phyloP scores from a whole-genome alignment of 345 rosid genomes.

The Pistacia vera region DNA sequence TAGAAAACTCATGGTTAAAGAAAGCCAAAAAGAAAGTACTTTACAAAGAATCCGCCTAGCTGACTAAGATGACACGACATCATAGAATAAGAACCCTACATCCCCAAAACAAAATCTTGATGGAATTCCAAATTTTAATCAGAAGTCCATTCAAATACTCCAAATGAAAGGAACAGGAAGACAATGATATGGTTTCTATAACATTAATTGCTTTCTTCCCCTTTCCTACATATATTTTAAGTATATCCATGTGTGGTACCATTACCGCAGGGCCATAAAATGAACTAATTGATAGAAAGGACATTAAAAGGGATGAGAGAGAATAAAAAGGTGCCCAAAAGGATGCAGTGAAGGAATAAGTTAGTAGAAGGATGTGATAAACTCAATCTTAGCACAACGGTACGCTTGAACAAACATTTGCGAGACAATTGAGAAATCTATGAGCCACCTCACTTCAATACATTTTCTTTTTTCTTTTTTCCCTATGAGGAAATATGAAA shows the following conservation, averaged over 20 bases:
- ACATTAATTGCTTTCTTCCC: neutral
- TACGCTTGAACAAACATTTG: neutral
- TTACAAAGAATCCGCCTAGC: constrained; percentile 1
- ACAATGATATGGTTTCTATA: neutral
- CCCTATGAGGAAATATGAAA: too few species aligned
- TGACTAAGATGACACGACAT: neutral
- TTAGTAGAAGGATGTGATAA: neutral
- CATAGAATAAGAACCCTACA: neutral
- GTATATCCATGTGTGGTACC: neutral
- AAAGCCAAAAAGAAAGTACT: neutral
- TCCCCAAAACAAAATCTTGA: neutral
- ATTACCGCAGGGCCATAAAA: neutral
- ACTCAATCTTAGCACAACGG: neutral
- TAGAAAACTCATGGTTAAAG: neutral
- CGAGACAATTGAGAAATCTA: neutral
- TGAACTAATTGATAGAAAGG: neutral
- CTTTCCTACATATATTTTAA: neutral
- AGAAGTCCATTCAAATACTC: neutral
- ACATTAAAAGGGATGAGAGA: neutral
- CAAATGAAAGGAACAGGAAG: neutral
- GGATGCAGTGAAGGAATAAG: neutral
- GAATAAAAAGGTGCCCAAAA: neutral
- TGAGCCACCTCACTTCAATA: neutral
- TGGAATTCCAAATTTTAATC: neutral
- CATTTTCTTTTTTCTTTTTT: neutral